Base-by-base conservation (phyloP, 352 stramenopile genomes). In the Phytophthora agathidicida region DNA sequence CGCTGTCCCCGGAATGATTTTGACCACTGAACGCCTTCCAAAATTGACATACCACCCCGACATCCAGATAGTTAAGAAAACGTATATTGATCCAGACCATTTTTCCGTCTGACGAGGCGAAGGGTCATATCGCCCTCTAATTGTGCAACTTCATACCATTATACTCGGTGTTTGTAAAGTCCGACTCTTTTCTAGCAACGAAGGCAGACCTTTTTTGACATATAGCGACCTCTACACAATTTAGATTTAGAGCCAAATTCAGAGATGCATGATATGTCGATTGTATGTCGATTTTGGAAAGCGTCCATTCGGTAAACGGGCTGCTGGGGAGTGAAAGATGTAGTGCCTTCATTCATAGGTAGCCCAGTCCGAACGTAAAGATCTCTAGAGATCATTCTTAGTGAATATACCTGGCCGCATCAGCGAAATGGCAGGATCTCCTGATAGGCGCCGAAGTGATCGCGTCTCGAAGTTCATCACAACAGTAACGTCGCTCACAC, bases 361-460 rank as follows among this genome's bases (percentile, higher is more conserved):
- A n/a, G n/a, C n/a, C n/a, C n/a, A n/a, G n/a, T n/a, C n/a, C n/a
- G n/a, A n/a, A n/a, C n/a, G n/a, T n/a, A n/a, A n/a, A n/a, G n/a
- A n/a, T n/a, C n/a, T n/a, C n/a, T n/a, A n/a, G n/a, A n/a, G n/a
- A n/a, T n/a, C n/a, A n/a, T n/a, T n/a, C n/a, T n/a, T n/a, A n/a
- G n/a, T n/a, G n/a, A n/a, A n/a, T n/a, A n/a, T n/a, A n/a, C 47
- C 42, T 46, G 33, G 16, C 30, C 48, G 47, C 38, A 41, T 47
- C 35, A 57, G 36, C 24, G 33, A 47, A 56, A 47, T 38, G 11
- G 7, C 26, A 17, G 22, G 30, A 8, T 26, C 44, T 32, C 38
- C 38, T 39, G 28, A 16, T 59, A 26, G 50, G 30, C 28, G 3
- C 14, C 22, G 28, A 50, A 26, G 30, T 20, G 37, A 39, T 58